Conservation (phyloP, 2,329 filamentous ascomycete genomes). For the Coniosporium tulheliwenetii region DNA sequence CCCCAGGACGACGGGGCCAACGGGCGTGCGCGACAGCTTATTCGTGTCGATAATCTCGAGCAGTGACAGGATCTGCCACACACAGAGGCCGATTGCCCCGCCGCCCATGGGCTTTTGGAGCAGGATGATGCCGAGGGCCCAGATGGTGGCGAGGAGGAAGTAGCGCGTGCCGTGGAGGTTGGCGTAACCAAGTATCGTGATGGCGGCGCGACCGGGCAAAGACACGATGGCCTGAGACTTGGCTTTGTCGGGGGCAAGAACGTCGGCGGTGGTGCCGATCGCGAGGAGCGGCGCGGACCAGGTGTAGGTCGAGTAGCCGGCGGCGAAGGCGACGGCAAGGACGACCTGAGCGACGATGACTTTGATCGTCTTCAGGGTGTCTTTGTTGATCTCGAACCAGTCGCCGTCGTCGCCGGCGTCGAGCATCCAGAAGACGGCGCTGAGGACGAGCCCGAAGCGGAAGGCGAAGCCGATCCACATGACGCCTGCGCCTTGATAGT, state of each 20-base stretch:
- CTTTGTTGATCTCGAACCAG: slow-evolving; percentile 52
- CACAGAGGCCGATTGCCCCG: slow-evolving; percentile 64
- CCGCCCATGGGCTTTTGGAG: slow-evolving; percentile 91
- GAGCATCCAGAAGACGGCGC: slow-evolving; percentile 72
- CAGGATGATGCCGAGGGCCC: slow-evolving; percentile 60
- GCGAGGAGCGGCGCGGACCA: slow-evolving; percentile 77
- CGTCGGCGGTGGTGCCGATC: slow-evolving; percentile 34
- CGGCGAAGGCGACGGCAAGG: slow-evolving; percentile 65
- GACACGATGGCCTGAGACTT: slow-evolving; percentile 14
- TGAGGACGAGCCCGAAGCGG: slow-evolving; percentile 57
- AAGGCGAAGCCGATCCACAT: slow-evolving; percentile 73
- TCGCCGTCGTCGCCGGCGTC: slow-evolving; percentile 77
- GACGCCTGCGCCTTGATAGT: slow-evolving; percentile 73
- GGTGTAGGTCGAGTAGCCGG: slow-evolving; percentile 69
- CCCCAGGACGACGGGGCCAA: slow-evolving; percentile 72
- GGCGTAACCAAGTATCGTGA: slow-evolving; percentile 78
- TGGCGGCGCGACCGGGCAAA: slow-evolving; percentile 19
- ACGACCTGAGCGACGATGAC: slow-evolving; percentile 67
- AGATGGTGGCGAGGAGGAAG: slow-evolving; percentile 66
- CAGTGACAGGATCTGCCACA: slow-evolving; percentile 77
- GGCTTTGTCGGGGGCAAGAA: slow-evolving; percentile 24
- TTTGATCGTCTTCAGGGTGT: slow-evolving; percentile 55
- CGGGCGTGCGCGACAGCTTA: slow-evolving; percentile 46
- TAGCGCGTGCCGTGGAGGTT: slow-evolving; percentile 90
- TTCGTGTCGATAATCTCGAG: slow-evolving; percentile 49